Conservation (phyloP, 2,329 filamentous ascomycete species). For the Microdochium trichocladiopsis region DNA sequence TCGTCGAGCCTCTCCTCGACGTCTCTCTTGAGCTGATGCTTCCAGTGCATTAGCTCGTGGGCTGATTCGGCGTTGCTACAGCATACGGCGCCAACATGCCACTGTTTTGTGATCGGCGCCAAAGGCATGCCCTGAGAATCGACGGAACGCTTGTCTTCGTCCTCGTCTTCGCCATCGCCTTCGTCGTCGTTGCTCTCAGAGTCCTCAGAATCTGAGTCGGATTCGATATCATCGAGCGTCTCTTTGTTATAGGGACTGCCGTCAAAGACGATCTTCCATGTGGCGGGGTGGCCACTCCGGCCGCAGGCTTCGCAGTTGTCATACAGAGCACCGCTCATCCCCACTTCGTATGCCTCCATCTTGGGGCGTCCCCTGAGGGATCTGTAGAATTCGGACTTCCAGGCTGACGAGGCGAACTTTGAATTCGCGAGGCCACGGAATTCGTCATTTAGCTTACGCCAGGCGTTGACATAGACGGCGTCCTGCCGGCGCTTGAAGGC, state of each 20-base stretch:
- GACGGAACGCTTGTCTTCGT: constrained; percentile 22
- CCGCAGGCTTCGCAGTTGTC: constrained; percentile 66
- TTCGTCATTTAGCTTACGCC: constrained; percentile 66
- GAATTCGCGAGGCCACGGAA: constrained; percentile 60
- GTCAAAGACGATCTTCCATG: constrained; percentile 52
- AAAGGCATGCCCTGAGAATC: constrained; percentile 31
- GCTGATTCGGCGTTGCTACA: constrained; percentile 55
- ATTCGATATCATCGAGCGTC: constrained; percentile 42
- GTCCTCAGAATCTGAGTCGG: constrained; percentile 8
- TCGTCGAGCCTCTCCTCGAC: constrained; percentile 54
- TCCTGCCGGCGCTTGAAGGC: constrained; percentile 53
- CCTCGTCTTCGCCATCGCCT: constrained; percentile 26
- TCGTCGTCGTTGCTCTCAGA: constrained; percentile 26
- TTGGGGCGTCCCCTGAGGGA: constrained; percentile 60
- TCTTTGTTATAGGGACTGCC: constrained; percentile 60
- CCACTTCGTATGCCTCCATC: constrained; percentile 41
- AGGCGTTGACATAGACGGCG: constrained; percentile 60
- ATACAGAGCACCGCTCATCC: constrained; percentile 24
- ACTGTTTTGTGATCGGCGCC: constrained; percentile 27
- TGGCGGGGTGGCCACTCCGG: constrained; percentile 60
- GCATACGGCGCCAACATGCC: constrained; percentile 31
- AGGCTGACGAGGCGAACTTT: constrained; percentile 65
- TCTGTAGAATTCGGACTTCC: constrained; percentile 60
- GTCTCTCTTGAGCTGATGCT: constrained; percentile 64
- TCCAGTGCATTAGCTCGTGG: constrained; percentile 71